A percentile compares a stretch with the other conserved stretches of the same genome.
phyloP scores from a whole-genome alignment of 2,329 filamentous ascomycete genomes.

The Alternaria brassicae region DNA sequence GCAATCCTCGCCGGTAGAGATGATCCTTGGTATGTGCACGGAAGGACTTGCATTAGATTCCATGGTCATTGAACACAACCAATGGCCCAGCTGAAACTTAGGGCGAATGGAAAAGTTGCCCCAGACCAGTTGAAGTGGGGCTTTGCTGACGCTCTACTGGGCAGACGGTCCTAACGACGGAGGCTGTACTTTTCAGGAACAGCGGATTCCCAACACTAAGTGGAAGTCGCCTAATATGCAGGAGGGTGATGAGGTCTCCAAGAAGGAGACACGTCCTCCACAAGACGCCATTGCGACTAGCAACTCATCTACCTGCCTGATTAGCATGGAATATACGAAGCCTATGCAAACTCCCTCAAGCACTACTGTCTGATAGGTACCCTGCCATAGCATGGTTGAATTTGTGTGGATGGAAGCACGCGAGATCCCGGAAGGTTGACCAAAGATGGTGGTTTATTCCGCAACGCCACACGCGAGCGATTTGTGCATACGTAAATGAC shows the following conservation, averaged over 20 bases:
- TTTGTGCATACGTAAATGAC: slow-evolving; percentile 1
- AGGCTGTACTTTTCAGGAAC: slow-evolving; percentile 10
- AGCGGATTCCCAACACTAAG: background rate
- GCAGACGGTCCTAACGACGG: slow-evolving; percentile 3
- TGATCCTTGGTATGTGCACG: slow-evolving; percentile 9
- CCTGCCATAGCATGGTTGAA: background rate
- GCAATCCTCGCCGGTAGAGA: slow-evolving; percentile 3
- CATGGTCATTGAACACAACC: slow-evolving; percentile 1
- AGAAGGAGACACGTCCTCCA: background rate
- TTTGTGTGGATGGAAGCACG: background rate
- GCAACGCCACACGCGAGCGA: background rate
- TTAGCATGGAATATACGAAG: background rate
- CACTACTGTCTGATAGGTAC: background rate
- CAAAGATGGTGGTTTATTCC: slow-evolving; percentile 5
- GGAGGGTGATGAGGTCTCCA: background rate
- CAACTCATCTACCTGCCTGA: background rate
- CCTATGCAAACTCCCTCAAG: background rate
- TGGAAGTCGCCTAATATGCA: slow-evolving; percentile 13
- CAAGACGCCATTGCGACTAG: background rate
- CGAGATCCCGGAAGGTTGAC: background rate
- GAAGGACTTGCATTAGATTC: slow-evolving; percentile 12
- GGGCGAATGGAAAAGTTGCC: slow-evolving; percentile 2
- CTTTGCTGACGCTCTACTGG: slow-evolving; percentile 1
- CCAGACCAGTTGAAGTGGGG: slow-evolving; percentile 9
- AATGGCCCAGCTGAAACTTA: slow-evolving; percentile 12